phyloP scores from a whole-genome alignment of 2,329 filamentous ascomycete genomes.

The Microcyclosporella mali region DNA sequence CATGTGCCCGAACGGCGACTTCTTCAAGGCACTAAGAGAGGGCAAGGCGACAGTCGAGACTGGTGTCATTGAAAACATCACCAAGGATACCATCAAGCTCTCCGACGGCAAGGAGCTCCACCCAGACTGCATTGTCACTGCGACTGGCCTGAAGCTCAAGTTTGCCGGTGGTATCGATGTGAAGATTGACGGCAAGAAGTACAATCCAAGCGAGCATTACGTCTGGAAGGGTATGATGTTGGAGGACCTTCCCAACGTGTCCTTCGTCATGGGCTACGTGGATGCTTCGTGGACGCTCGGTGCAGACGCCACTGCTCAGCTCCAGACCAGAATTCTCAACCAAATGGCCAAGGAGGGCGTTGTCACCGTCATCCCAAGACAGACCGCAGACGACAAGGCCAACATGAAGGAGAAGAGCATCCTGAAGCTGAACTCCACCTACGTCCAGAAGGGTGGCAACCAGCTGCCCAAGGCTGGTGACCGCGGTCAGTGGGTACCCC shows the following conservation, averaged over 20 bases:
- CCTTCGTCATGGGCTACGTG: slow-evolving; percentile 55
- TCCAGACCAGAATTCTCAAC: slow-evolving; percentile 48
- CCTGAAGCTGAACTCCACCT: slow-evolving; percentile 47
- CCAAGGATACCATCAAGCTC: slow-evolving; percentile 44
- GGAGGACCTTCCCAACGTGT: slow-evolving; percentile 55
- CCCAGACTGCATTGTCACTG: slow-evolving; percentile 59
- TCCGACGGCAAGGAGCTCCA: slow-evolving; percentile 38
- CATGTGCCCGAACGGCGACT: slow-evolving; percentile 57
- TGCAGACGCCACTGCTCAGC: slow-evolving; percentile 48
- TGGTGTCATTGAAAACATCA: slow-evolving; percentile 49
- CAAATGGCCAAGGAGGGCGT: slow-evolving; percentile 43
- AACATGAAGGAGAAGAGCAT: slow-evolving; percentile 37
- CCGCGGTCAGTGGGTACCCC: slow-evolving; percentile 39
- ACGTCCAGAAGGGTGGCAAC: slow-evolving; percentile 40
- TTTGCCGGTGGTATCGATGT: slow-evolving; percentile 48
- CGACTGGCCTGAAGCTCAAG: slow-evolving; percentile 55
- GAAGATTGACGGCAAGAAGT: slow-evolving; percentile 44
- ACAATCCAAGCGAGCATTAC: slow-evolving; percentile 47
- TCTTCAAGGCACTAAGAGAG: slow-evolving; percentile 47
- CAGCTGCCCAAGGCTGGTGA: slow-evolving; percentile 45
- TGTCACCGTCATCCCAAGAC: slow-evolving; percentile 40
- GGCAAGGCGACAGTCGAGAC: slow-evolving; percentile 52
- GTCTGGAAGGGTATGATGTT: slow-evolving; percentile 59
- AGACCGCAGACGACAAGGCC: slow-evolving; percentile 33
- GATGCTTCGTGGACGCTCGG: slow-evolving; percentile 56